A percentile compares a stretch with the other conserved stretches of the same genome.
These are phyloP conservation scores for Fistulifera pelliculosa DNA, from an alignment of 108 stramenopile species.

Conservation along the genomic window DNA sequence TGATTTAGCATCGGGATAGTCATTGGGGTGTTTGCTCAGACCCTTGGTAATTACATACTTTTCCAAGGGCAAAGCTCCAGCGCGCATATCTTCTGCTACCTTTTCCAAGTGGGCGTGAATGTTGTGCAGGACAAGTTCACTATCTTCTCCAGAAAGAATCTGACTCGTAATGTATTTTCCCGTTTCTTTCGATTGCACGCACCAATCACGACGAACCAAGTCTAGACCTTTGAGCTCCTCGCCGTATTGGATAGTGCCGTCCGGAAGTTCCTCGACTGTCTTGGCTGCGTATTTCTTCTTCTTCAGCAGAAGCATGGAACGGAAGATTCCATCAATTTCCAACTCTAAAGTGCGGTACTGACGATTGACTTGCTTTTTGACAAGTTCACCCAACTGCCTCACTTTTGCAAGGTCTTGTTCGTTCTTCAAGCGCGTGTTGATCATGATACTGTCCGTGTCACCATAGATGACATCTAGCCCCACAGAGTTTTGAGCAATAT, in stretches of 20 bases:
- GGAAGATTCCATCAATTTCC: constrained; percentile 96
- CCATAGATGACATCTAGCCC: constrained; percentile 99
- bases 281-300: constrained; percentile 99
- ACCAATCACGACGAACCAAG: constrained; percentile 99
- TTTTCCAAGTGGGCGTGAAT: constrained; percentile 88
- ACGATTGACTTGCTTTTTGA: constrained; percentile 96
- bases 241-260: constrained; percentile 53
- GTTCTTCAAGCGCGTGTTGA: constrained; percentile 92
- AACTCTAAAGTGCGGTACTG: constrained; percentile 96
- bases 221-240: constrained; percentile 97
- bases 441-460: constrained; percentile 99
- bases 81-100: constrained; percentile 83
- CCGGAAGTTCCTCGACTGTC: constrained; percentile 58
- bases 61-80: constrained; percentile 70
- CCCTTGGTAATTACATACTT: constrained; percentile 98
- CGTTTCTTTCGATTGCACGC: constrained; percentile 92
- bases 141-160: constrained; percentile 83
- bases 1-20: constrained; percentile 95
- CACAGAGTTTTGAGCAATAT: constrained; percentile 85
- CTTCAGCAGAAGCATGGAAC: constrained; percentile 94
- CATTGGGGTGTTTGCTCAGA: constrained; percentile 96
- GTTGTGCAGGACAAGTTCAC: constrained; percentile 77
- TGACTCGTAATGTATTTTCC: constrained; percentile 91
- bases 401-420: constrained; percentile 51
- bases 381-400: constrained; percentile 73